phyloP scores from a whole-genome alignment of 2,329 filamentous ascomycete genomes.

The Mycosphaerella arachidis region DNA sequence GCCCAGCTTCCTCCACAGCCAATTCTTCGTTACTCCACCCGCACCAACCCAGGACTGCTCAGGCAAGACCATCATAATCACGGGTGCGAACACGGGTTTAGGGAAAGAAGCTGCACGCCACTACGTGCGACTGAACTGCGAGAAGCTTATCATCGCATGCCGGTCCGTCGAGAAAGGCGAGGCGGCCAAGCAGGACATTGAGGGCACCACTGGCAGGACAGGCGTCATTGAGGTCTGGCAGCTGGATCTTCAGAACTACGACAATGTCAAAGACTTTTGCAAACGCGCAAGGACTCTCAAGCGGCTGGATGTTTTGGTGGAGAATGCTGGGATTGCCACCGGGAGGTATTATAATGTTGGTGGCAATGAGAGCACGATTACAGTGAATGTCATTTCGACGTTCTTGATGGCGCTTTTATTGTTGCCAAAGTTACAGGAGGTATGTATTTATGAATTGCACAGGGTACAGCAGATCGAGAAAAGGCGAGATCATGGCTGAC shows the following conservation, averaged over 20 bases:
- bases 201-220: constrained; percentile 29
- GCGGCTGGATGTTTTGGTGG: constrained; percentile 35
- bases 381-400: constrained; percentile 52
- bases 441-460: background rate
- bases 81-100: constrained; percentile 46
- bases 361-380: constrained; percentile 47
- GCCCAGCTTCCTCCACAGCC: constrained; percentile 37
- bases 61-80: constrained; percentile 42
- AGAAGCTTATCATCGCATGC: constrained; percentile 44
- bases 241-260: constrained; percentile 41
- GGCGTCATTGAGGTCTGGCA: constrained; percentile 44
- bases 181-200: constrained; percentile 40
- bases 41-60: constrained; percentile 25
- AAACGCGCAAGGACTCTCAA: constrained; percentile 30
- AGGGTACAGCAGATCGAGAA: constrained; percentile 25
- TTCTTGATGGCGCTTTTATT: constrained; percentile 49
- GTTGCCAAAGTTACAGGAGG: constrained; percentile 48
- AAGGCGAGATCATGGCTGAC: constrained; percentile 31
- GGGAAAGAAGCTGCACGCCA: constrained; percentile 45
- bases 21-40: constrained; percentile 38
- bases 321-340: constrained; percentile 42
- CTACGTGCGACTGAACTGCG: constrained; percentile 38
- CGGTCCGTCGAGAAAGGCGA: constrained; percentile 43
- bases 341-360: constrained; percentile 34
- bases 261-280: constrained; percentile 36